Evolutionary conservation across 768 basidiomycete species (phyloP).

Genomic region (Russula abietina): DNA sequence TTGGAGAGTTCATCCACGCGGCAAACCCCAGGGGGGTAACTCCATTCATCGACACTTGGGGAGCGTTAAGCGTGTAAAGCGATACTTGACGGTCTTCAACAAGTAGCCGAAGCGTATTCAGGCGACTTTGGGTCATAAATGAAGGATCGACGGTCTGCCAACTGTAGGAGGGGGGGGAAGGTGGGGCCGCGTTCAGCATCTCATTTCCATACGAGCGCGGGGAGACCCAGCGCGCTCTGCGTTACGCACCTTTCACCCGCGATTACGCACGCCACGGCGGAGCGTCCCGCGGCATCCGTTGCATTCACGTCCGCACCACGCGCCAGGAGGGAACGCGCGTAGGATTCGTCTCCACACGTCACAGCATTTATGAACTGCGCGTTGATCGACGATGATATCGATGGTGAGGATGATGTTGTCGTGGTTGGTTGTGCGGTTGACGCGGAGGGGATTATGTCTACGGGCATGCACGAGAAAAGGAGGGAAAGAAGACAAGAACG

Average conservation of each 20-base stretch:
- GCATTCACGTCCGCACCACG: slow-evolving; percentile 66
- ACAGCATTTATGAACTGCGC: slow-evolving; percentile 38
- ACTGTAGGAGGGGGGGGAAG: slow-evolving; percentile 35
- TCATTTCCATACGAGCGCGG: not conserved
- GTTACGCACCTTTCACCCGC: slow-evolving; percentile 69
- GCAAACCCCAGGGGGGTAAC: slow-evolving; percentile 75
- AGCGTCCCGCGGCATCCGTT: slow-evolving; percentile 53
- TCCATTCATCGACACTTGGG: slow-evolving; percentile 64
- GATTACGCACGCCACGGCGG: slow-evolving; percentile 60
- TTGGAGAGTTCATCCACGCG: slow-evolving; percentile 64
- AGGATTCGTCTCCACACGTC: slow-evolving; percentile 48
- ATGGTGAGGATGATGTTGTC: too few species aligned
- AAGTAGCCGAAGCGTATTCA: slow-evolving; percentile 52
- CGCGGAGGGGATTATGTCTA: slow-evolving; percentile 10
- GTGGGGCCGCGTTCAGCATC: not conserved
- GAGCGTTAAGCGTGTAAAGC: slow-evolving; percentile 64
- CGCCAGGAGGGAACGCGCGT: slow-evolving; percentile 47
- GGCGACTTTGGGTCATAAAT: slow-evolving; percentile 50
- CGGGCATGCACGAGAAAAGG: slow-evolving; percentile 5
- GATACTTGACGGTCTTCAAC: slow-evolving; percentile 53
- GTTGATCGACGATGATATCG: slow-evolving; percentile 5
- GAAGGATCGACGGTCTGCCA: slow-evolving; percentile 69
- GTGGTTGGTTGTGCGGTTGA: not conserved
- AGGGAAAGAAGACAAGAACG: slow-evolving; percentile 3
- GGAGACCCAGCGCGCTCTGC: slow-evolving; percentile 27